A percentile compares a stretch with the other conserved stretches of the same genome.
Evolutionary conservation across 192 early-diverging fungal species (phyloP).

Genomic region (Linnemannia schmuckeri): DNA sequence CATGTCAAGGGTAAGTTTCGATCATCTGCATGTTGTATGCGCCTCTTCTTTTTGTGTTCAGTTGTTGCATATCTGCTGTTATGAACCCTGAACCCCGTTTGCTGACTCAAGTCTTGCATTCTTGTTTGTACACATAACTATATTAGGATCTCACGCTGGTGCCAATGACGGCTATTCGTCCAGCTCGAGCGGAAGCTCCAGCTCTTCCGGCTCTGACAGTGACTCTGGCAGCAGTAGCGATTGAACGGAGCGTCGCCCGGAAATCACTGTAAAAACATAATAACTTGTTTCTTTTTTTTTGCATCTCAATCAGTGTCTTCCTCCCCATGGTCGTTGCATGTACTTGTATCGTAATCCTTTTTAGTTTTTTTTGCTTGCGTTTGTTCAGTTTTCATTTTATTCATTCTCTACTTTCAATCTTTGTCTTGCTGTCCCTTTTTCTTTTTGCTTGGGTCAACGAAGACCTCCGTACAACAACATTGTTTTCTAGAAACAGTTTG

Average conservation of each 20-base stretch:
- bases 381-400: constrained; percentile 20
- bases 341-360: constrained; percentile 52
- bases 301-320: constrained; percentile 9
- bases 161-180: constrained; percentile 57
- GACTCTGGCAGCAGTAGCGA: constrained; percentile 77
- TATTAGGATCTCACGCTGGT: constrained; percentile 31
- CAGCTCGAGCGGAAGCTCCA: constrained; percentile 68
- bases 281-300: constrained; percentile 6
- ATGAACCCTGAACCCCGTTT: neutral
- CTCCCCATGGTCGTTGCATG: constrained; percentile 14
- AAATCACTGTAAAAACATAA: constrained; percentile 6
- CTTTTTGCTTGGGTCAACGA: neutral
- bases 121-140: neutral
- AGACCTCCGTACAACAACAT: neutral
- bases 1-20: constrained; percentile 52
- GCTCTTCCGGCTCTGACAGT: constrained; percentile 79
- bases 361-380: constrained; percentile 29
- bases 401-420: constrained; percentile 13
- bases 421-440: neutral
- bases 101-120: constrained; percentile 36
- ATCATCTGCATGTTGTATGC: constrained; percentile 15
- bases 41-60: neutral
- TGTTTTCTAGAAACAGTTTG: constrained; percentile 6
- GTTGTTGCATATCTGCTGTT: too few species aligned
- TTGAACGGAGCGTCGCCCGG: neutral